These are phyloP conservation scores for Eucalyptus cloeziana DNA, from an alignment of 345 rosid genomes.

Conservation along the genomic window DNA sequence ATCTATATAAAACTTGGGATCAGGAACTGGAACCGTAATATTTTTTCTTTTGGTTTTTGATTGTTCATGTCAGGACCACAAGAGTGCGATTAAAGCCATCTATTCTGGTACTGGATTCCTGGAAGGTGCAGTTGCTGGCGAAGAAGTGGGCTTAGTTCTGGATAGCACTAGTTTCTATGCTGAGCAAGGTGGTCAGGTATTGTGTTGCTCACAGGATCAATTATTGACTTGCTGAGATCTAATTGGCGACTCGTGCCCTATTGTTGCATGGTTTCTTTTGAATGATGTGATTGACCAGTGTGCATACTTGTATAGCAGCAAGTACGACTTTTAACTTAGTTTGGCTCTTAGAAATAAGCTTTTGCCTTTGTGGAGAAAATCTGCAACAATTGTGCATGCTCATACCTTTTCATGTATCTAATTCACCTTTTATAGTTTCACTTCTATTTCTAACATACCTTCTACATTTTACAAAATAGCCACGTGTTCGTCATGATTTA, in stretches of 20 bases:
- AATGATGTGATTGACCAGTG: background rate
- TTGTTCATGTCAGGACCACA: constrained; percentile 41
- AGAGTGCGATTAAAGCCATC: constrained; percentile 67
- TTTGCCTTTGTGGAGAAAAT: background rate
- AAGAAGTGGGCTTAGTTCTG: constrained; percentile 68
- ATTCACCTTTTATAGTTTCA: background rate
- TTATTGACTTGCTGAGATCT: background rate
- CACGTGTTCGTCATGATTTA: background rate
- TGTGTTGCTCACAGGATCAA: background rate
- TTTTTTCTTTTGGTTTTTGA: background rate
- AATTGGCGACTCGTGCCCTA: background rate
- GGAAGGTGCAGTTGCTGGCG: constrained; percentile 29
- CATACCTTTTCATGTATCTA: background rate
- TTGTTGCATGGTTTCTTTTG: background rate
- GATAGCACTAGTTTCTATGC: constrained; percentile 88
- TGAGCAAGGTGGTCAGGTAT: constrained; percentile 99
- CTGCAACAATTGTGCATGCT: background rate
- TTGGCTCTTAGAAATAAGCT: background rate
- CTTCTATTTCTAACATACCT: background rate
- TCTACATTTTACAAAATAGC: background rate
- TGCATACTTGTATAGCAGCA: background rate
- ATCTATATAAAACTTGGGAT: background rate
- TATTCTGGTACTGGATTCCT: constrained; percentile 68
- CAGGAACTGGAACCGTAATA: background rate
- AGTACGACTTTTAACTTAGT: background rate